Conservation (phyloP, 768 basidiomycete genomes). For the Tulasnella sp. region DNA sequence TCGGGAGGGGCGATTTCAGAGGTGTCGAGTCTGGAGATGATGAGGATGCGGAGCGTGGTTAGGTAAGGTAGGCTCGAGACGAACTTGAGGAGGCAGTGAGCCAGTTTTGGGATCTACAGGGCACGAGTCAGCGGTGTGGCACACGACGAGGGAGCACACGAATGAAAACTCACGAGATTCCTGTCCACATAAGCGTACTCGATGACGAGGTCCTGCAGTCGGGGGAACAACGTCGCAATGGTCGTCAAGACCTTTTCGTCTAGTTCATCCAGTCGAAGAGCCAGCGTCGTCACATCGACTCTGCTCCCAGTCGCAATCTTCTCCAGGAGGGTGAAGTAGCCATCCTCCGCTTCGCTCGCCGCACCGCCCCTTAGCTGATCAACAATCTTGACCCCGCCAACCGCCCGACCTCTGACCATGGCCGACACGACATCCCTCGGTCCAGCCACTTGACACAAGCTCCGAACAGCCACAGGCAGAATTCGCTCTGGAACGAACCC, state of each 20-base stretch:
- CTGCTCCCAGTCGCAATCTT: background rate
- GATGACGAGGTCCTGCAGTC: constrained; percentile 1
- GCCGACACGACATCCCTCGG: background rate
- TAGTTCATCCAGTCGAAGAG: background rate
- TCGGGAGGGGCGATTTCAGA: background rate
- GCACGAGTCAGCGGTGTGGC: background rate
- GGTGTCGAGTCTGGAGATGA: background rate
- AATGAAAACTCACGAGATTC: background rate
- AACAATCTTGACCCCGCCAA: background rate
- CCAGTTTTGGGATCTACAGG: background rate
- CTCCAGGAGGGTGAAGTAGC: background rate
- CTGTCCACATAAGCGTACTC: background rate
- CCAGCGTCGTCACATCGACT: background rate
- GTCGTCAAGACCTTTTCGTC: background rate
- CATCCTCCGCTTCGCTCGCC: background rate
- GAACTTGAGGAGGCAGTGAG: background rate
- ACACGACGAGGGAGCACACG: background rate
- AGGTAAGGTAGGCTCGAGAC: background rate
- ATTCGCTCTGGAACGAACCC: background rate
- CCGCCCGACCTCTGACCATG: background rate
- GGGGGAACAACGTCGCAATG: background rate
- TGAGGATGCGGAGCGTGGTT: background rate
- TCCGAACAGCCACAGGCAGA: background rate
- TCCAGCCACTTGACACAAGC: background rate
- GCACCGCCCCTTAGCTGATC: background rate